phyloP scores from a whole-genome alignment of 129 eudicot genomes.

The Smallanthus sonchifolius region DNA sequence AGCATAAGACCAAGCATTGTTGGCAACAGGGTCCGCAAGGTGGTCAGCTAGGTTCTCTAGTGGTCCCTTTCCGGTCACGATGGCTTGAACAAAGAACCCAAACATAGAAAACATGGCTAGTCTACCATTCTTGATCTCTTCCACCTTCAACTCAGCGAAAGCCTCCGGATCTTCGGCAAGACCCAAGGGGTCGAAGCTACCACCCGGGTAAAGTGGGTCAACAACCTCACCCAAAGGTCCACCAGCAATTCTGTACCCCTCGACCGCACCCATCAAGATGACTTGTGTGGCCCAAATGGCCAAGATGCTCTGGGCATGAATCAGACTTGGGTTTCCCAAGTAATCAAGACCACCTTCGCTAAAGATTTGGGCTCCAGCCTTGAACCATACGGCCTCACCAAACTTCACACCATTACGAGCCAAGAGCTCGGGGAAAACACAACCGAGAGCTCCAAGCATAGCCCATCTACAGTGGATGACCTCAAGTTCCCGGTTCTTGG shows the following conservation, averaged over 20 bases:
- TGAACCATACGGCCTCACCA: constrained; percentile 75
- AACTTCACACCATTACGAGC: constrained; percentile 75
- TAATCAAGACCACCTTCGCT: constrained; percentile 80
- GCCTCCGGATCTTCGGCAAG: constrained; percentile 75
- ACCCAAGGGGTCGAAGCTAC: constrained; percentile 69
- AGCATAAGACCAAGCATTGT: not conserved
- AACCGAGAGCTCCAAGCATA: constrained; percentile 60
- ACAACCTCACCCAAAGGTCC: constrained; percentile 69
- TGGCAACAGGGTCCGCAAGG: constrained; percentile 11
- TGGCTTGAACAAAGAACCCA: constrained; percentile 30
- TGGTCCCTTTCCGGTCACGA: constrained; percentile 31
- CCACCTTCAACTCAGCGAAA: constrained; percentile 65
- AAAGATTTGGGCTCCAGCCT: constrained; percentile 72
- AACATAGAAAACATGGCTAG: constrained; percentile 56
- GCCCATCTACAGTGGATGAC: constrained; percentile 44
- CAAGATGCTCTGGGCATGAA: constrained; percentile 74
- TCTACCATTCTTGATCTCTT: constrained; percentile 62
- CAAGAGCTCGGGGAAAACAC: constrained; percentile 72
- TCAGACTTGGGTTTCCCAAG: constrained; percentile 60
- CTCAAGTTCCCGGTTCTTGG: constrained; percentile 73
- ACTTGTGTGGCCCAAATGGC: constrained; percentile 75
- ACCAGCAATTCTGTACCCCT: constrained; percentile 71
- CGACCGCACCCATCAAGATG: constrained; percentile 69
- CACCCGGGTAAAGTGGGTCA: constrained; percentile 71
- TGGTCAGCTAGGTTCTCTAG: constrained; percentile 27